phyloP scores from a whole-genome alignment of 352 stramenopile species.

The Globisporangium spinosum region DNA sequence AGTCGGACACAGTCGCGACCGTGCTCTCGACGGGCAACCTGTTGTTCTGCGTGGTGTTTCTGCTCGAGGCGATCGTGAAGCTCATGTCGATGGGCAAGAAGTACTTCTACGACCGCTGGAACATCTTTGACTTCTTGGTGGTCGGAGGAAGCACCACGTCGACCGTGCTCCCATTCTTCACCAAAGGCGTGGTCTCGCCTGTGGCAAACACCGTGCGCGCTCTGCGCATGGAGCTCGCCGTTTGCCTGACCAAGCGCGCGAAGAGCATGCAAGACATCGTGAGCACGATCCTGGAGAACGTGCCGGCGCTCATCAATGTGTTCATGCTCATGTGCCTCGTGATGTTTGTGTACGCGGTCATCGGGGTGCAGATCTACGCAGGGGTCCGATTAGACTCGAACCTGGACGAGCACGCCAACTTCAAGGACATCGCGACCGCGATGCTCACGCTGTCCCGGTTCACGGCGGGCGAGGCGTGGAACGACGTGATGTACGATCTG shows the following conservation, averaged over 20 bases:
- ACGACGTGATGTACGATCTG: constrained; percentile 78
- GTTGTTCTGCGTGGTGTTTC: constrained; percentile 57
- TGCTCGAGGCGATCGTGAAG: constrained; percentile 61
- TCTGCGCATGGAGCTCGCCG: constrained; percentile 56
- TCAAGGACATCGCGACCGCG: constrained; percentile 44
- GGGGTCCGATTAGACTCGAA: constrained; percentile 46
- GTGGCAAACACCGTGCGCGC: constrained; percentile 56
- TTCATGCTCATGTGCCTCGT: constrained; percentile 60
- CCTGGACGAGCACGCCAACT: constrained; percentile 62
- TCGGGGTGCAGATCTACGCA: constrained; percentile 74
- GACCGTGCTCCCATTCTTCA: constrained; percentile 39
- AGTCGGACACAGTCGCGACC: constrained; percentile 18
- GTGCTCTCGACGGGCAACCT: constrained; percentile 29
- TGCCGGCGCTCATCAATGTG: constrained; percentile 77
- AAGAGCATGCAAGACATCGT: constrained; percentile 63
- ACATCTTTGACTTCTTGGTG: constrained; percentile 67
- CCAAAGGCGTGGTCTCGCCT: constrained; percentile 36
- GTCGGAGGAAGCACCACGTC: constrained; percentile 40
- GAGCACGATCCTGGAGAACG: constrained; percentile 63
- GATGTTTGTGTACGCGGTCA: constrained; percentile 78
- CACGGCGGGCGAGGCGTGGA: constrained; percentile 70
- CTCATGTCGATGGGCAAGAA: constrained; percentile 47
- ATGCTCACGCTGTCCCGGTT: constrained; percentile 68
- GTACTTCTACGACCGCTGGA: constrained; percentile 66
- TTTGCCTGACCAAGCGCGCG: constrained; percentile 43